These are phyloP conservation scores for Fraxinus greggii DNA, from an alignment of 305 asterid genomes.

Conservation along the genomic window DNA sequence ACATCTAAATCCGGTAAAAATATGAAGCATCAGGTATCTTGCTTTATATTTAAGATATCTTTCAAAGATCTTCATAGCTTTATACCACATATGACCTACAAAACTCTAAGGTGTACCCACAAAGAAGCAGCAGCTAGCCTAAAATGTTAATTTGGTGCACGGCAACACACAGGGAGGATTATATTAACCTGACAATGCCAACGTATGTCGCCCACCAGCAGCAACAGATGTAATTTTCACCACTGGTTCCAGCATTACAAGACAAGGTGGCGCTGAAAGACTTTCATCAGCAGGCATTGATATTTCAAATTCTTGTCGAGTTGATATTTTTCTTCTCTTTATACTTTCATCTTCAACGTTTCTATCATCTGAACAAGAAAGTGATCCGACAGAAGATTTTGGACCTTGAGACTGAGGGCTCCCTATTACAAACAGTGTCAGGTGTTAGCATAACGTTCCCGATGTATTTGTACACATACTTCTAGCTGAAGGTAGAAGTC, in stretches of 20 bases:
- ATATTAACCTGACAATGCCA: slow-evolving; percentile 56
- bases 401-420: slow-evolving; percentile 37
- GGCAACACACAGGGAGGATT: slow-evolving; percentile 18
- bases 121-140: slow-evolving; percentile 29
- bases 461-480: neutral
- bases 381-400: slow-evolving; percentile 30
- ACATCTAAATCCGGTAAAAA: slow-evolving; percentile 66
- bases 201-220: slow-evolving; percentile 74
- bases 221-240: slow-evolving; percentile 64
- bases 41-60: slow-evolving; percentile 44
- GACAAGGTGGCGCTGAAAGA: slow-evolving; percentile 61
- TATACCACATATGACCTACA: slow-evolving; percentile 60
- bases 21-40: slow-evolving; percentile 59
- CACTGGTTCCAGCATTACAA: slow-evolving; percentile 54
- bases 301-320: slow-evolving; percentile 44
- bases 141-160: slow-evolving; percentile 14
- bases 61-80: slow-evolving; percentile 48
- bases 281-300: slow-evolving; percentile 49
- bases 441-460: slow-evolving; percentile 20
- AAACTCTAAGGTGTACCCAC: slow-evolving; percentile 48
- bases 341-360: slow-evolving; percentile 41
- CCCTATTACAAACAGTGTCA: slow-evolving; percentile 31
- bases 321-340: slow-evolving; percentile 47
- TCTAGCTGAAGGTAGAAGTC: neutral
- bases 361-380: slow-evolving; percentile 38